These are phyloP conservation scores for Lunularia cruciata DNA, from an alignment of 225 moss, liverwort and hornwort genomes.

Conservation along the genomic window DNA sequence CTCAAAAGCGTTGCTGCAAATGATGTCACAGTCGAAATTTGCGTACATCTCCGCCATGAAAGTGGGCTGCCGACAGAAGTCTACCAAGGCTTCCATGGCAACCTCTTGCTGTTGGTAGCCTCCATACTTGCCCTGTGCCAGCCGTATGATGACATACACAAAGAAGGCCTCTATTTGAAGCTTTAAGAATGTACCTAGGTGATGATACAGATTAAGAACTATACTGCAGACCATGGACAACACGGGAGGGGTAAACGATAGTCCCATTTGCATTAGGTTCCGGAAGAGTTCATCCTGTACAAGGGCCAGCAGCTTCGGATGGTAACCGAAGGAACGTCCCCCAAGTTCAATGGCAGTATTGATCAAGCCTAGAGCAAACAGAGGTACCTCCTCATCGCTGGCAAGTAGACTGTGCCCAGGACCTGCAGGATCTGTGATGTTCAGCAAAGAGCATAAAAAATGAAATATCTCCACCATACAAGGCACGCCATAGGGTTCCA, in stretches of 20 bases:
- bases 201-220: slow-evolving; percentile 91
- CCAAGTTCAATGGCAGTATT: slow-evolving; percentile 94
- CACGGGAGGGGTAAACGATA: slow-evolving; percentile 82
- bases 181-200: slow-evolving; percentile 74
- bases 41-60: slow-evolving; percentile 99
- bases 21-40: slow-evolving; percentile 97
- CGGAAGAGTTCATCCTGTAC: slow-evolving; percentile 98
- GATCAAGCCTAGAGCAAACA: slow-evolving; percentile 88
- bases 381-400: slow-evolving; percentile 94
- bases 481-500: slow-evolving; percentile 88
- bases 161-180: slow-evolving; percentile 97
- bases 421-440: slow-evolving; percentile 80
- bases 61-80: slow-evolving; percentile 91
- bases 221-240: slow-evolving; percentile 98
- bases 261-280: slow-evolving; percentile 96
- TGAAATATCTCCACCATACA: slow-evolving; percentile 99
- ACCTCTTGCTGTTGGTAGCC: slow-evolving; percentile 99
- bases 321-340: slow-evolving; percentile 75
- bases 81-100: slow-evolving; percentile 99
- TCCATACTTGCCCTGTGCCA: slow-evolving; percentile 94
- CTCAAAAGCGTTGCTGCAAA: slow-evolving; percentile 92
- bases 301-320: slow-evolving; percentile 82
- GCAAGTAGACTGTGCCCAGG: slow-evolving; percentile 93
- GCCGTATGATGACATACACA: slow-evolving; percentile 89
- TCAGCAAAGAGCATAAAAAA: slow-evolving; percentile 94